phyloP scores from a whole-genome alignment of 1,284 basidiomycete species.

The Lentinula novae-zelandiae region DNA sequence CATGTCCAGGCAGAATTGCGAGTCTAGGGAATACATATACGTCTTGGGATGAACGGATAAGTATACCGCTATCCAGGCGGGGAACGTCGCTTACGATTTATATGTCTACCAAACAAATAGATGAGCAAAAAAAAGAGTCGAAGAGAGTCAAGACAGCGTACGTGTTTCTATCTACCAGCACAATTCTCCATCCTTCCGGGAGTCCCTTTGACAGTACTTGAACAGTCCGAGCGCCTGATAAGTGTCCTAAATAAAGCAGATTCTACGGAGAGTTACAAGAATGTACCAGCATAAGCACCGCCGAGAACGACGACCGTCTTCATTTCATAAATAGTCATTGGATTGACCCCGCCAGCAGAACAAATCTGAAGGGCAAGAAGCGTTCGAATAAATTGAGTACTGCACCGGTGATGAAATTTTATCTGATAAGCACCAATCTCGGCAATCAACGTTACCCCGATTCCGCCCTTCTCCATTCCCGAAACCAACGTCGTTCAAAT shows the following conservation, averaged over 20 bases:
- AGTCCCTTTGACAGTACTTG: slow-evolving; percentile 53
- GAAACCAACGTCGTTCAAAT: no score
- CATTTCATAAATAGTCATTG: slow-evolving; percentile 3
- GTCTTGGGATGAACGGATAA: slow-evolving; percentile 29
- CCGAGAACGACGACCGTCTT: slow-evolving; percentile 60
- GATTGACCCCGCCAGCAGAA: background rate
- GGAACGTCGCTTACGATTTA: slow-evolving; percentile 33
- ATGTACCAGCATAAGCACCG: slow-evolving; percentile 55
- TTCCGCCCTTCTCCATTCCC: no score
- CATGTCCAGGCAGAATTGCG: slow-evolving; percentile 61
- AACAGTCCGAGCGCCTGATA: slow-evolving; percentile 46
- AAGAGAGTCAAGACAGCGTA: slow-evolving; percentile 25
- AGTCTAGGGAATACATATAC: slow-evolving; percentile 64
- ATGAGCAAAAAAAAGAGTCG: slow-evolving; percentile 1
- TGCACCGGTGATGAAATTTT: background rate
- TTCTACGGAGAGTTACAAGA: background rate
- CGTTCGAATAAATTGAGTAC: background rate
- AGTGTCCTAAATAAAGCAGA: background rate
- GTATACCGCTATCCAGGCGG: background rate
- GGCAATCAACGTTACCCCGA: no score
- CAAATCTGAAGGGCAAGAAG: background rate
- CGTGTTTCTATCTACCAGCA: slow-evolving; percentile 73
- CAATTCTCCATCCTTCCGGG: slow-evolving; percentile 58
- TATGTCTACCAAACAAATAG: slow-evolving; percentile 31
- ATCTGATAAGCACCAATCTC: background rate